Evolutionary conservation across 108 stramenopile species (phyloP).

Genomic region (Pelagomonas calceolata): DNA sequence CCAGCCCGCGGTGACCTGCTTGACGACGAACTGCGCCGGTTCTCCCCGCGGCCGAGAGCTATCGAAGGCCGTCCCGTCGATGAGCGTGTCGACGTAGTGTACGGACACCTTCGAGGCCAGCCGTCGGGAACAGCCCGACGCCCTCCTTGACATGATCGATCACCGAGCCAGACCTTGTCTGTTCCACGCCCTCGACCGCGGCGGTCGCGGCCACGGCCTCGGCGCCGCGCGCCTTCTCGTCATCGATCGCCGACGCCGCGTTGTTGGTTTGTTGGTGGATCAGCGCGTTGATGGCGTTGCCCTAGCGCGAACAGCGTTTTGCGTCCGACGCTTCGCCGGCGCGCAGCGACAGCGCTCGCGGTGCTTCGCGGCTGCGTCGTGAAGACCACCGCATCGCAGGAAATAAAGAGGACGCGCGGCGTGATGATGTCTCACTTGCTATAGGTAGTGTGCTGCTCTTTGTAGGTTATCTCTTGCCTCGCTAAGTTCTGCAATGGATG

Average conservation of each 20-base stretch:
- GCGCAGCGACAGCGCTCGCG: no score
- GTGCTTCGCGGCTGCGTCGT: no score
- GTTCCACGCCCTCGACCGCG: not conserved
- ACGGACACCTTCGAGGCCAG: slow-evolving; percentile 69
- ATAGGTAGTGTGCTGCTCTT: no score
- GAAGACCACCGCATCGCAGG: no score
- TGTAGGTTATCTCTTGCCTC: no score
- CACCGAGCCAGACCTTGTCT: slow-evolving; percentile 38
- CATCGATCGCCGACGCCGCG: not conserved
- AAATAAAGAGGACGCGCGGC: no score
- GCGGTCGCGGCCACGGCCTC: not conserved
- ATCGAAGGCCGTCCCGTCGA: slow-evolving; percentile 91
- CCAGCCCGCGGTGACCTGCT: slow-evolving; percentile 82
- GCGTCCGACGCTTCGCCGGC: not conserved
- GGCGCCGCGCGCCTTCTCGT: slow-evolving; percentile 13
- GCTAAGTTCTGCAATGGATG: no score
- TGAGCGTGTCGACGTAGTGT: slow-evolving; percentile 88
- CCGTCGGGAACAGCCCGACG: slow-evolving; percentile 47
- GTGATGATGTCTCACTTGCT: no score
- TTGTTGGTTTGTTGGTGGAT: slow-evolving; percentile 29
- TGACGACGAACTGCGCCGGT: slow-evolving; percentile 80
- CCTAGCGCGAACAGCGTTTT: slow-evolving; percentile 61
- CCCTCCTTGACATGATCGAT: slow-evolving; percentile 61
- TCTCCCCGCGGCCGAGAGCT: slow-evolving; percentile 76
- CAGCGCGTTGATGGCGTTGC: slow-evolving; percentile 63